Evolutionary conservation across 1,284 basidiomycete species (phyloP).

Genomic region (Rhodotorula sp.): DNA sequence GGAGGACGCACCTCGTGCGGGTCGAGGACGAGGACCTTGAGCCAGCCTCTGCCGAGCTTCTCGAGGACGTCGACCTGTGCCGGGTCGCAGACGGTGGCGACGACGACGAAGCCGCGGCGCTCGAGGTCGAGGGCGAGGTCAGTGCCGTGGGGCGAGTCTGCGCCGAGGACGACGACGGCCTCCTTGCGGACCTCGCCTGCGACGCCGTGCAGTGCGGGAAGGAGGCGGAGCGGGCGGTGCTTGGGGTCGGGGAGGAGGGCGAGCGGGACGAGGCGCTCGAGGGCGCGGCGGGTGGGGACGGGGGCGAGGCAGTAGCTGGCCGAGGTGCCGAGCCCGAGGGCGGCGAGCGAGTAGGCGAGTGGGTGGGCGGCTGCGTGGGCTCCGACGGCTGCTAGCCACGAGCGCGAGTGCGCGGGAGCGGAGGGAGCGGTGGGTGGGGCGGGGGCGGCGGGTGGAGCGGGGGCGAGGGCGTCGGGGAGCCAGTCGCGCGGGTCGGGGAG

Average conservation of each 20-base stretch:
- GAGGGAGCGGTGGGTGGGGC: neutral
- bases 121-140: constrained; percentile 67
- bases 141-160: constrained; percentile 61
- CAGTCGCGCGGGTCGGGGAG: constrained; percentile 24
- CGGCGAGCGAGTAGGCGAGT: constrained; percentile 19
- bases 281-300: neutral
- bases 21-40: constrained; percentile 74
- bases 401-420: neutral
- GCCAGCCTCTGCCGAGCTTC: constrained; percentile 65
- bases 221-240: constrained; percentile 23
- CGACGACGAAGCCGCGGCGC: constrained; percentile 73
- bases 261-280: constrained; percentile 22
- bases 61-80: constrained; percentile 67
- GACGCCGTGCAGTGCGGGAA: constrained; percentile 42
- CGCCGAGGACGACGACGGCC: constrained; percentile 65
- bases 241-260: constrained; percentile 24
- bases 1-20: constrained; percentile 62
- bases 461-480: constrained; percentile 9
- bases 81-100: constrained; percentile 68
- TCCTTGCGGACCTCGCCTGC: constrained; percentile 41
- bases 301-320: constrained; percentile 25
- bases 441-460: constrained; percentile 1
- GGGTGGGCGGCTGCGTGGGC: constrained; percentile 15
- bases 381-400: constrained; percentile 7
- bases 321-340: constrained; percentile 1